phyloP scores from a whole-genome alignment of 1,139 yeast species.

The Geotrichum aggregatum region DNA sequence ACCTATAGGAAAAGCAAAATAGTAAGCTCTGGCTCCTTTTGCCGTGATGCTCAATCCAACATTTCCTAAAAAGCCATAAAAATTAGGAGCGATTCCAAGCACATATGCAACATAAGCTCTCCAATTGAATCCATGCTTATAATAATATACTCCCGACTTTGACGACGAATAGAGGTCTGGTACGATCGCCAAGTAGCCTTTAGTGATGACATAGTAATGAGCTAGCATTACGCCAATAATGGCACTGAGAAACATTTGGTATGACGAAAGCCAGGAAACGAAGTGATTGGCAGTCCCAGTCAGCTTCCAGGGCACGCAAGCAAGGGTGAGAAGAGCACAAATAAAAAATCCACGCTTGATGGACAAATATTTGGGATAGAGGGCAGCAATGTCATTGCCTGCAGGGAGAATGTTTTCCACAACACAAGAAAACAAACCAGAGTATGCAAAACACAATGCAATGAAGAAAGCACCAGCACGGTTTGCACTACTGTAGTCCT shows the following conservation, averaged over 20 bases:
- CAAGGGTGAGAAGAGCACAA: constrained; percentile 28
- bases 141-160: constrained; percentile 50
- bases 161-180: constrained; percentile 52
- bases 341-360: constrained; percentile 44
- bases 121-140: constrained; percentile 61
- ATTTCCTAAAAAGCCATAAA: constrained; percentile 71
- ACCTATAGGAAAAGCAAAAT: constrained; percentile 27
- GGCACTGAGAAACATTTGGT: constrained; percentile 68
- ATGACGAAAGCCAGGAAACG: constrained; percentile 69
- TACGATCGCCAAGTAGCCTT: constrained; percentile 55
- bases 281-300: constrained; percentile 61
- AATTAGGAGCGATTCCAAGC: constrained; percentile 69
- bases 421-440: constrained; percentile 50
- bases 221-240: constrained; percentile 69
- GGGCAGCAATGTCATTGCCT: constrained; percentile 56
- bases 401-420: constrained; percentile 53
- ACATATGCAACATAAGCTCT: constrained; percentile 69
- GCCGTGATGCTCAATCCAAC: constrained; percentile 29
- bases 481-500: constrained; percentile 43
- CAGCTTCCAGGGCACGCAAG: constrained; percentile 62
- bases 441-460: constrained; percentile 49
- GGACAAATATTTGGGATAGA: constrained; percentile 51
- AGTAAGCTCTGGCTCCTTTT: constrained; percentile 20
- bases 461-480: constrained; percentile 73
- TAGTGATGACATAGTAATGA: constrained; percentile 64